A percentile compares a stretch with the other conserved stretches of the same genome.
Evolutionary conservation across 2,329 filamentous ascomycete genomes (phyloP).

Genomic region (Tolypocladium capitatum): DNA sequence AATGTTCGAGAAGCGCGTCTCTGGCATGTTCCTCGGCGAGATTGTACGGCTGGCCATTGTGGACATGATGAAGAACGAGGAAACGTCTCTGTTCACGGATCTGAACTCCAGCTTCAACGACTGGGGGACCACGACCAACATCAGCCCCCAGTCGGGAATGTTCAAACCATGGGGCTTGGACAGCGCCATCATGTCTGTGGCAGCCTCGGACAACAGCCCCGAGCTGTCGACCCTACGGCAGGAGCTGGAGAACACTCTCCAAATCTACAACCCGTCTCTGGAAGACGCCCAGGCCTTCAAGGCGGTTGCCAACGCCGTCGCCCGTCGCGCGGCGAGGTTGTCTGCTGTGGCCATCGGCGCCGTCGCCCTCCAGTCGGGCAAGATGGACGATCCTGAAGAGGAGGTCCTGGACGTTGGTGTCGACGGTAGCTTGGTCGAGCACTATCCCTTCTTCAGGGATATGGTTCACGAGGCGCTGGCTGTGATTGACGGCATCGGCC

Average conservation of each 20-base stretch:
- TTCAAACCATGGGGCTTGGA: conserved; percentile 81
- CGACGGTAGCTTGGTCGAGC: conserved; percentile 87
- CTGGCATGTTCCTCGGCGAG: conserved; percentile 96
- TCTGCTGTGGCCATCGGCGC: conserved; percentile 80
- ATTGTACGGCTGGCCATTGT: conserved; percentile 70
- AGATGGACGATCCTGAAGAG: conserved; percentile 48
- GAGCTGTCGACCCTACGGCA: conserved; percentile 63
- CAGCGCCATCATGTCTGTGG: conserved; percentile 77
- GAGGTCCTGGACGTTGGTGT: conserved; percentile 81
- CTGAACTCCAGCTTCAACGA: conserved; percentile 60
- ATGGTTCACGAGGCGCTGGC: conserved; percentile 75
- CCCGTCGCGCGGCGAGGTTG: conserved; percentile 74
- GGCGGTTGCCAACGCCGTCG: conserved; percentile 68
- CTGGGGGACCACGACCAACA: conserved; percentile 53
- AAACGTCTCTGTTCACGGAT: conserved; percentile 62
- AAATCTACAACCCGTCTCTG: conserved; percentile 60
- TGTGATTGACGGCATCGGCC: conserved; percentile 64
- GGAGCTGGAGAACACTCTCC: conserved; percentile 62
- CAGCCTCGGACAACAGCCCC: conserved; percentile 64
- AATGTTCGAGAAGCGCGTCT: conserved; percentile 98
- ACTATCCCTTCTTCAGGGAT: conserved; percentile 84
- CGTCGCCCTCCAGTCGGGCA: conserved; percentile 68
- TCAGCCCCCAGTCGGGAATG: conserved; percentile 52
- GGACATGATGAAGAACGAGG: conserved; percentile 54
- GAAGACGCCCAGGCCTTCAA: conserved; percentile 87